Conservation (phyloP, 2,329 filamentous ascomycete species). For the Xylariomycetidae sp. region DNA sequence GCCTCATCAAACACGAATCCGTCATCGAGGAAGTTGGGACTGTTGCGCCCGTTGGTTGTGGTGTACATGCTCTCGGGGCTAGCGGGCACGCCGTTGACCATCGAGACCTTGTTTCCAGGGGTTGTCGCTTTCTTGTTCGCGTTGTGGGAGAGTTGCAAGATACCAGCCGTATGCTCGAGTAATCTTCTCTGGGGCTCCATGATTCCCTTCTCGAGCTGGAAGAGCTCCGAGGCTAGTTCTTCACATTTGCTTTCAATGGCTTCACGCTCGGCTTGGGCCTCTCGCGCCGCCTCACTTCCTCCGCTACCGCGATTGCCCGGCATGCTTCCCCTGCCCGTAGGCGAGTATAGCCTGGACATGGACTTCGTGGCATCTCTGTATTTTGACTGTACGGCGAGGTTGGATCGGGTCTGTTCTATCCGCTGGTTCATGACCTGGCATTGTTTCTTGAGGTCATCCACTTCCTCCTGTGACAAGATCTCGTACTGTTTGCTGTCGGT, state of each 20-base stretch:
- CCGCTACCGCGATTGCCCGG: conserved; percentile 44
- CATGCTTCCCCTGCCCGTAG: conserved; percentile 44
- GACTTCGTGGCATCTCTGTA: conserved; percentile 89
- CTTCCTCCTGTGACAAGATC: conserved; percentile 83
- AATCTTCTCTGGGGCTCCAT: conserved; percentile 70
- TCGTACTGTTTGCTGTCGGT: conserved; percentile 81
- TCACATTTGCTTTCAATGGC: conserved; percentile 77
- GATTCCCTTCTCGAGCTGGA: conserved; percentile 68
- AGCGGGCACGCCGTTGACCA: conserved; percentile 57
- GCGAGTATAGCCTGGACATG: conserved; percentile 72
- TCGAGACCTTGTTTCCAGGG: conserved; percentile 34
- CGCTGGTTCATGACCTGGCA: conserved; percentile 63
- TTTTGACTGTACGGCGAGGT: conserved; percentile 84
- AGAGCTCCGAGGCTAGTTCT: conserved; percentile 74
- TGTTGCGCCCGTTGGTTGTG: conserved; percentile 56
- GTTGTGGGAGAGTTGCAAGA: conserved; percentile 85
- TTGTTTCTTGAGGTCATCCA: conserved; percentile 88
- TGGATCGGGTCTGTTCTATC: conserved; percentile 76
- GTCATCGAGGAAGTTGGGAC: conserved; percentile 47
- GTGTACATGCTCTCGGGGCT: conserved; percentile 74
- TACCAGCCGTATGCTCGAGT: conserved; percentile 85
- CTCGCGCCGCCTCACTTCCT: conserved; percentile 42
- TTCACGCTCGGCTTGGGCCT: conserved; percentile 69
- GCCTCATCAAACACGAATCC: conserved; percentile 70
- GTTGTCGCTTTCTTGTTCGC: conserved; percentile 54